Percentiles rank a stretch among this genome's conserved stretches.
Conservation (phyloP, 2,329 filamentous ascomycete species). For the Chrysosporium keratinophilum region DNA sequence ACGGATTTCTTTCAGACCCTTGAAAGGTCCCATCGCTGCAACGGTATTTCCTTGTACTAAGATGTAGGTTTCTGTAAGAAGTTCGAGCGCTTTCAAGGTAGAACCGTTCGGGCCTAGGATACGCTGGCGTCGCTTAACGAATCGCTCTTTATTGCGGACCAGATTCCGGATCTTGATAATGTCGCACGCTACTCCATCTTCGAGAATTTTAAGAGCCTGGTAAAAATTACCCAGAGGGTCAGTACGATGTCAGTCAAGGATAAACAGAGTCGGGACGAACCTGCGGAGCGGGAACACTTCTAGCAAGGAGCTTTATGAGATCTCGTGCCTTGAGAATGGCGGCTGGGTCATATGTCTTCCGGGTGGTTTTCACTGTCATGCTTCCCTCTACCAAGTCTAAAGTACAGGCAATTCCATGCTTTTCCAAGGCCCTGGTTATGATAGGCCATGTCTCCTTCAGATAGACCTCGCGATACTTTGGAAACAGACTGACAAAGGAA, state of each 20-base stretch:
- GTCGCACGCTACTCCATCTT: slow-evolving; percentile 85
- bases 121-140: slow-evolving; percentile 85
- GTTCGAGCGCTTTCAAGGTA: slow-evolving; percentile 85
- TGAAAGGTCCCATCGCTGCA: slow-evolving; percentile 80
- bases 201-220: slow-evolving; percentile 75
- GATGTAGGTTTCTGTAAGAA: slow-evolving; percentile 84
- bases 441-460: slow-evolving; percentile 87
- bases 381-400: slow-evolving; percentile 90
- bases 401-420: slow-evolving; percentile 77
- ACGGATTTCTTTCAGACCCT: slow-evolving; percentile 84
- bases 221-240: neutral
- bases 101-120: slow-evolving; percentile 85
- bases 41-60: slow-evolving; percentile 96
- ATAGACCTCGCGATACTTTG: slow-evolving; percentile 93
- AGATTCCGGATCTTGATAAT: slow-evolving; percentile 91
- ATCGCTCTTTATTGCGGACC: slow-evolving; percentile 86
- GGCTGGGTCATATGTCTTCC: slow-evolving; percentile 83
- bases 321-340: slow-evolving; percentile 89
- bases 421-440: slow-evolving; percentile 76
- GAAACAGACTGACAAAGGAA: slow-evolving; percentile 72
- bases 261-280: slow-evolving; percentile 17
- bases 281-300: slow-evolving; percentile 85
- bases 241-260: neutral
- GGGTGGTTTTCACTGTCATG: slow-evolving; percentile 93
- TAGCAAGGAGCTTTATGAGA: slow-evolving; percentile 80